Conservation (phyloP, 257 asterid genomes). For the Gynochthodes officinalis region DNA sequence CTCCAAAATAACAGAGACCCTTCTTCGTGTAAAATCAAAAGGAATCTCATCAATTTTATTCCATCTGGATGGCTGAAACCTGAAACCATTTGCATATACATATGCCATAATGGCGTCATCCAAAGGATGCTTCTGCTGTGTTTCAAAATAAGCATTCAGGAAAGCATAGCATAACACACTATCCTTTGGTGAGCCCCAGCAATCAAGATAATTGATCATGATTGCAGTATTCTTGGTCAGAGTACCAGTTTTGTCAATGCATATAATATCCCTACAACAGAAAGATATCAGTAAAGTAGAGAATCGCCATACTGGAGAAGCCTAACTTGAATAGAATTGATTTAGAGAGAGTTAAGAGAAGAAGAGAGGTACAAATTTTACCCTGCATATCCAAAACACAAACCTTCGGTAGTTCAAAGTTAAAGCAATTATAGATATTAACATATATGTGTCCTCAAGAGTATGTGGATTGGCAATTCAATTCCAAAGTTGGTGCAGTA, state of each 20-base stretch:
- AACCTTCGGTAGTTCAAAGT: background rate
- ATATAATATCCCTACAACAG: conserved; percentile 18
- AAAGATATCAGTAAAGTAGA: background rate
- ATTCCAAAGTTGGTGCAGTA: too few species aligned
- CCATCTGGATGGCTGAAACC: conserved; percentile 26
- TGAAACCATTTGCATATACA: conserved; percentile 18
- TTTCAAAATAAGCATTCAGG: conserved; percentile 22
- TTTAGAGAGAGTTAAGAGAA: background rate
- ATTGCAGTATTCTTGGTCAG: conserved; percentile 18
- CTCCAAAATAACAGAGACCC: conserved; percentile 23
- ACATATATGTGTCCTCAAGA: background rate
- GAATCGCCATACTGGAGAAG: background rate
- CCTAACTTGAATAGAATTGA: background rate
- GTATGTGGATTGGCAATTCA: background rate
- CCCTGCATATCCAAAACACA: background rate
- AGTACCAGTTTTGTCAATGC: conserved; percentile 28
- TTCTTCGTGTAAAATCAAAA: conserved; percentile 23
- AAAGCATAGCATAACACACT: conserved; percentile 16
- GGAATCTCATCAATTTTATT: conserved; percentile 23
- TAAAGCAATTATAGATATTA: background rate
- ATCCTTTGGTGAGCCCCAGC: conserved; percentile 23
- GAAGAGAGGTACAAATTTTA: background rate
- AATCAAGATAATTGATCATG: conserved; percentile 18
- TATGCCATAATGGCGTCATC: conserved; percentile 27
- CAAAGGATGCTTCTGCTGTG: conserved; percentile 21